A percentile compares a stretch with the other conserved stretches of the same genome.
phyloP scores from a whole-genome alignment of 2,329 filamentous ascomycete genomes.

The Fusarium pseudonygamai region DNA sequence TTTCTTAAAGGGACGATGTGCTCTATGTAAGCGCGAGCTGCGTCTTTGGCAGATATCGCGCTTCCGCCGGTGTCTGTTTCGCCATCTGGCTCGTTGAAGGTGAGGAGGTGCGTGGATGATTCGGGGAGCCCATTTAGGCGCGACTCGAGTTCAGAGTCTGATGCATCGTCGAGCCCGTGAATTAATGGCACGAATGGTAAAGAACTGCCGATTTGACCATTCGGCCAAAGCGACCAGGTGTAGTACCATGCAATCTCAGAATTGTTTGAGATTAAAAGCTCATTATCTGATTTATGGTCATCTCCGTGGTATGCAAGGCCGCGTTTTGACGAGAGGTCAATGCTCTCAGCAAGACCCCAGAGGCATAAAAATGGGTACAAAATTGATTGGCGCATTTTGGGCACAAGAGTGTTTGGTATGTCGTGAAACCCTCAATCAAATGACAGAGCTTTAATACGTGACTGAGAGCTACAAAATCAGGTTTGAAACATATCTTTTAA shows the following conservation, averaged over 20 bases:
- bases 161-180: conserved; percentile 49
- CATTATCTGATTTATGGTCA: conserved; percentile 45
- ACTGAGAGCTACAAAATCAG: not conserved
- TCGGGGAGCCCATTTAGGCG: conserved; percentile 43
- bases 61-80: conserved; percentile 52
- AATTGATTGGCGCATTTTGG: conserved; percentile 16
- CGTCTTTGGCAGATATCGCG: conserved; percentile 50
- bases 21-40: conserved; percentile 50
- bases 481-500: conserved; percentile 14
- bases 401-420: not conserved
- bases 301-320: conserved; percentile 40
- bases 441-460: not conserved
- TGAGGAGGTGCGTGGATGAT: conserved; percentile 51
- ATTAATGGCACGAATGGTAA: conserved; percentile 52
- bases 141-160: conserved; percentile 37
- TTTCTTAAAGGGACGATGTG: conserved; percentile 49
- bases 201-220: conserved; percentile 35
- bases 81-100: conserved; percentile 56
- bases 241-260: conserved; percentile 56
- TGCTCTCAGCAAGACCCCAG: not conserved
- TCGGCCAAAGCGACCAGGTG: conserved; percentile 51
- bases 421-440: not conserved
- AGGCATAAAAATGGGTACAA: conserved; percentile 3
- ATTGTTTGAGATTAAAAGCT: conserved; percentile 48
- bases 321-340: conserved; percentile 35